Conservation (phyloP, 176 grass and related monocot species). For the Musa acuminata region DNA sequence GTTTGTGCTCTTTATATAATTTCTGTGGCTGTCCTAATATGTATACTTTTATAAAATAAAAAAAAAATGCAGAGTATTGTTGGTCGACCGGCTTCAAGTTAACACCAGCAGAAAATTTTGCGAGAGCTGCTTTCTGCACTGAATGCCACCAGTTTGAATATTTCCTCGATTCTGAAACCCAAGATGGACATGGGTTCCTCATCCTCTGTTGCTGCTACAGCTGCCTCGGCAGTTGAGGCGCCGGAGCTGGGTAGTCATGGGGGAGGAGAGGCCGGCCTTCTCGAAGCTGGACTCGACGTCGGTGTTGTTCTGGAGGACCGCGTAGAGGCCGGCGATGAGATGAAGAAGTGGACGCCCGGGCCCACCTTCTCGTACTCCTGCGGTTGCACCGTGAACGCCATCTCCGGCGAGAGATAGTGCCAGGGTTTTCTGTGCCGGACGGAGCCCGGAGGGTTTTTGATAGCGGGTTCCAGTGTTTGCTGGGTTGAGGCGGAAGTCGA, state of each 20-base stretch:
- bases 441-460: no score
- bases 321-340: slow-evolving; percentile 63
- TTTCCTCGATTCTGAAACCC: slow-evolving; percentile 16
- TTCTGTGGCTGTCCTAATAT: background rate
- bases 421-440: background rate
- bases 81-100: slow-evolving; percentile 89
- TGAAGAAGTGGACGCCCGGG: slow-evolving; percentile 55
- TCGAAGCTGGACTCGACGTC: slow-evolving; percentile 70
- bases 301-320: slow-evolving; percentile 86
- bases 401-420: slow-evolving; percentile 9
- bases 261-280: slow-evolving; percentile 48
- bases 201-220: slow-evolving; percentile 11
- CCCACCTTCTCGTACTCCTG: slow-evolving; percentile 84
- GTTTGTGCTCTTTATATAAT: background rate
- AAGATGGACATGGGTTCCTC: slow-evolving; percentile 1
- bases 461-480: no score
- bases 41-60: no score
- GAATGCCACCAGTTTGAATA: slow-evolving; percentile 62
- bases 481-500: no score
- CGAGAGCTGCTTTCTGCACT: slow-evolving; percentile 45
- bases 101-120: slow-evolving; percentile 63
- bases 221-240: slow-evolving; percentile 1
- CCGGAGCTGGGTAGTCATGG: background rate
- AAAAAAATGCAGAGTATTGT: slow-evolving; percentile 44
- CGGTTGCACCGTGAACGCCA: slow-evolving; percentile 63